Evolutionary conservation across 129 eudicot species (phyloP), one percentile per base, ranked within the genome.

Genomic region (Dittrichia graveolens): DNA sequence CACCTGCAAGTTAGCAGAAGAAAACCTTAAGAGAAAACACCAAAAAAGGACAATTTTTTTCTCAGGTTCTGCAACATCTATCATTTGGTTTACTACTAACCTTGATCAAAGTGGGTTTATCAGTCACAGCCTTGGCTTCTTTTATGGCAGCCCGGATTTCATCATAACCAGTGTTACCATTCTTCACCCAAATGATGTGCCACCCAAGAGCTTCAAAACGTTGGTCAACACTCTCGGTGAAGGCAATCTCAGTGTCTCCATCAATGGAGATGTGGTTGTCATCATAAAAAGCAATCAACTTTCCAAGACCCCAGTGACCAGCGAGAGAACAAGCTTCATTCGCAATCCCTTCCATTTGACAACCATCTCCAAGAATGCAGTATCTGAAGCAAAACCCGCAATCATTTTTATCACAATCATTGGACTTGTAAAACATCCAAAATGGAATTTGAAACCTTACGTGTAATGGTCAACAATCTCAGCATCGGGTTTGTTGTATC

Each of bases 291-390:
- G 98, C 96, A 82, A 93, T 93, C 78, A 93, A 76, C 85, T 93
- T 93, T 67, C 98, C 98, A 43, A 93, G 98, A 34, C 98, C 98
- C 98, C 98, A 93, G 65, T 93, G 98, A 35, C 96, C 96, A 63
- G 96, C 98, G 76, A 93, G 98, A 72, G 98, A 93, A 81, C 92
- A 87, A 3, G 89, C 98, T 81, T 93, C 98, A 39, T 93, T 86
- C 41, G 96, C 79, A 77, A 93, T 79, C 52, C 98, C 98, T 81
- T 93, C 98, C 98, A 93, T 93, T 79, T 93, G 98, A 77, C 98
- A 93, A 47, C 98, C 98, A 77, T 93, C 98, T 39, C 98, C 98
- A 67, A 89, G 68, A 37, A 93, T 87, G 35, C 45, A 64, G 78
- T 93, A 93, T 46, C 98, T 93, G 70, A 65, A 75, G 55, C 38